These are phyloP conservation scores for Prillingera fragicola DNA, from an alignment of 1,284 basidiomycete species.

Conservation along the genomic window DNA sequence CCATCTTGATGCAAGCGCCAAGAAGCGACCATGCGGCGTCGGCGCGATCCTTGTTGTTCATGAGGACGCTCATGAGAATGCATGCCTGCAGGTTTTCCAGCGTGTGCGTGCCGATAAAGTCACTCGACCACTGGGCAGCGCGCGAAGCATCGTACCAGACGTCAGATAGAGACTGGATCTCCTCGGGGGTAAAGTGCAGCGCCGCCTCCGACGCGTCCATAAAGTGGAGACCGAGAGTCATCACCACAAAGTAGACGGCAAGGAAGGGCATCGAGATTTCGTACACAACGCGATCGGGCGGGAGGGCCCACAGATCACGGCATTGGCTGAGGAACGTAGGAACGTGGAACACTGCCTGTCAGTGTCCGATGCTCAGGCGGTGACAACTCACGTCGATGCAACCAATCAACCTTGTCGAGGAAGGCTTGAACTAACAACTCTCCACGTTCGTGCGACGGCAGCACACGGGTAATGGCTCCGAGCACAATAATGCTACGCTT, in stretches of 20 bases:
- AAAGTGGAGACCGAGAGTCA: conserved; percentile 46
- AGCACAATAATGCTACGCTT: conserved; percentile 43
- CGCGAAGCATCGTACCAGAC: conserved; percentile 43
- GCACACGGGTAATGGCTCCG: conserved; percentile 37
- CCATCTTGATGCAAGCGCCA: conserved; percentile 50
- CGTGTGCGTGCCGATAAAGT: conserved; percentile 46
- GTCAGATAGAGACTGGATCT: conserved; percentile 39
- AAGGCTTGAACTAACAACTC: conserved; percentile 45
- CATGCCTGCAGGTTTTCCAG: conserved; percentile 45
- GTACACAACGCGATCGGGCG: conserved; percentile 34
- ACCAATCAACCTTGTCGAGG: conserved; percentile 47
- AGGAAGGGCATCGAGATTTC: conserved; percentile 47
- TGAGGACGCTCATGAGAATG: conserved; percentile 44
- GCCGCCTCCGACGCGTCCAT: conserved; percentile 41
- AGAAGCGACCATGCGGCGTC: conserved; percentile 49
- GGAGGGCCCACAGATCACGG: conserved; percentile 45
- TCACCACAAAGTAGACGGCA: conserved; percentile 43
- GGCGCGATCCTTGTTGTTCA: conserved; percentile 49
- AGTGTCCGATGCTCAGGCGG: too few species aligned
- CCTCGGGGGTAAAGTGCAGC: conserved; percentile 41
- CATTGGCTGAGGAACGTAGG: conserved; percentile 47
- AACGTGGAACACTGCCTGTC: conserved; percentile 36
- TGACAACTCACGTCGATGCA: conserved; percentile 47
- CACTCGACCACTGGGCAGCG: conserved; percentile 41
- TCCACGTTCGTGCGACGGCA: conserved; percentile 42